These are phyloP conservation scores for Fraxinus platypoda DNA, from an alignment of 305 asterid species.

Conservation along the genomic window DNA sequence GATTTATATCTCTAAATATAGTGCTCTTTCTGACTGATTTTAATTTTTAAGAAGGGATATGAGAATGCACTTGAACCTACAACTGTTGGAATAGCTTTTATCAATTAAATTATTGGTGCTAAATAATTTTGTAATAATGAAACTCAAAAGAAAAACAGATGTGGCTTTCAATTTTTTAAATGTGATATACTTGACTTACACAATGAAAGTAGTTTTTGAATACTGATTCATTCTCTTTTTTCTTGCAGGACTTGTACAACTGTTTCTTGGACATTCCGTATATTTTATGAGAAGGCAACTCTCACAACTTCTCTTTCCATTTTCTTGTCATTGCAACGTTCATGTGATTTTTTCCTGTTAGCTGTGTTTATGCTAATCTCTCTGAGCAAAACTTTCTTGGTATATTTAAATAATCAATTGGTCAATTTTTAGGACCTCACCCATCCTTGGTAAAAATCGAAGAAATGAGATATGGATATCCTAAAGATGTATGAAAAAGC, in stretches of 20 bases:
- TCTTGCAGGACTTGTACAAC: slow-evolving; percentile 93
- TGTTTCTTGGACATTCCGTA: slow-evolving; percentile 98
- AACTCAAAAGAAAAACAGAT: not conserved
- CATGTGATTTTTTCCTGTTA: slow-evolving; percentile 4
- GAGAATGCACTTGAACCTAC: not conserved
- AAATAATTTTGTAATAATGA: not conserved
- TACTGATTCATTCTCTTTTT: slow-evolving; percentile 24
- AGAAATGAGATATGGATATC: slow-evolving; percentile 10
- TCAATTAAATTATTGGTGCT: not conserved
- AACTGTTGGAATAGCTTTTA: not conserved
- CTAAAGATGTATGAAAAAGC: not conserved
- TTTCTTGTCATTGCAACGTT: slow-evolving; percentile 10
- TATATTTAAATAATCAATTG: not conserved
- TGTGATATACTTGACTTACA: not conserved
- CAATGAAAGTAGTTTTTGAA: not conserved
- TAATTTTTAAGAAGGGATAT: slow-evolving; percentile 14
- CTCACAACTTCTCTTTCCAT: slow-evolving; percentile 7
- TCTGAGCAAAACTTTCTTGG: not conserved
- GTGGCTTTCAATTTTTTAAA: not conserved
- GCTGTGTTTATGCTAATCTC: not conserved
- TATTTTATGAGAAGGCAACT: slow-evolving; percentile 90
- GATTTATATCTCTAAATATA: not conserved
- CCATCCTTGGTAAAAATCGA: slow-evolving; percentile 9
- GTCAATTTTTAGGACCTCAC: not conserved
- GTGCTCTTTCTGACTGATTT: slow-evolving; percentile 11